phyloP scores from a whole-genome alignment of 2,329 filamentous ascomycete genomes.

The Nemania serpens region DNA sequence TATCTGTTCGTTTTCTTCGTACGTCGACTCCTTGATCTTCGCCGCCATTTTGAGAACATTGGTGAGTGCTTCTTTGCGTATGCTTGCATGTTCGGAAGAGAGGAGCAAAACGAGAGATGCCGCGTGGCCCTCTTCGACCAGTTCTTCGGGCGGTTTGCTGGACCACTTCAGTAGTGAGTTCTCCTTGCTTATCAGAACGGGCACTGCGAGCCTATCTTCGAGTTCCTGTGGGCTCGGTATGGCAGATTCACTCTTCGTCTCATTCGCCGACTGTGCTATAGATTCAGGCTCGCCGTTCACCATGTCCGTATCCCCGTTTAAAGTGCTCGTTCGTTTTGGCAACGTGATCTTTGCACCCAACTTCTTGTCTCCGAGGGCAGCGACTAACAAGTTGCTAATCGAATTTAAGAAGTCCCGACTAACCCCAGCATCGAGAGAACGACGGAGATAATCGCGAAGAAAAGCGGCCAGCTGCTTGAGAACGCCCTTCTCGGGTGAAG shows the following conservation, averaged over 20 bases:
- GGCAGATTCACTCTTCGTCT: conserved; percentile 2
- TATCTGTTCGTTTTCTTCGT: conserved; percentile 76
- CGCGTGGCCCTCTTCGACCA: conserved; percentile 77
- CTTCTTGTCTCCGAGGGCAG: conserved; percentile 44
- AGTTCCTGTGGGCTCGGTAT: conserved; percentile 50
- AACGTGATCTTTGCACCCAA: conserved; percentile 41
- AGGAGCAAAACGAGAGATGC: conserved; percentile 74
- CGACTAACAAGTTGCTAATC: conserved; percentile 49
- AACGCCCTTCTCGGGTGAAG: conserved; percentile 47
- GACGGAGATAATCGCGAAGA: conserved; percentile 61
- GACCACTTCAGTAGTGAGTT: conserved; percentile 67
- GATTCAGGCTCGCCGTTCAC: neutral
- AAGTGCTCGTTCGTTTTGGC: conserved; percentile 21
- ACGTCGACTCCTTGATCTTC: conserved; percentile 68
- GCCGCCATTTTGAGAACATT: conserved; percentile 69
- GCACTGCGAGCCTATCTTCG: conserved; percentile 55
- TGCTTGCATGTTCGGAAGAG: conserved; percentile 73
- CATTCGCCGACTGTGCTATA: conserved; percentile 11
- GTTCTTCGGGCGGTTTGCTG: conserved; percentile 76
- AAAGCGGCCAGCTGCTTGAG: conserved; percentile 59
- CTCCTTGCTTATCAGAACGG: conserved; percentile 54
- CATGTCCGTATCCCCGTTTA: conserved; percentile 6
- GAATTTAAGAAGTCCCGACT: conserved; percentile 50
- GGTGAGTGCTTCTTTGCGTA: conserved; percentile 76
- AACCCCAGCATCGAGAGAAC: conserved; percentile 58